Conservation (phyloP, 2,329 filamentous ascomycete genomes). For the Cercospora beticola region DNA sequence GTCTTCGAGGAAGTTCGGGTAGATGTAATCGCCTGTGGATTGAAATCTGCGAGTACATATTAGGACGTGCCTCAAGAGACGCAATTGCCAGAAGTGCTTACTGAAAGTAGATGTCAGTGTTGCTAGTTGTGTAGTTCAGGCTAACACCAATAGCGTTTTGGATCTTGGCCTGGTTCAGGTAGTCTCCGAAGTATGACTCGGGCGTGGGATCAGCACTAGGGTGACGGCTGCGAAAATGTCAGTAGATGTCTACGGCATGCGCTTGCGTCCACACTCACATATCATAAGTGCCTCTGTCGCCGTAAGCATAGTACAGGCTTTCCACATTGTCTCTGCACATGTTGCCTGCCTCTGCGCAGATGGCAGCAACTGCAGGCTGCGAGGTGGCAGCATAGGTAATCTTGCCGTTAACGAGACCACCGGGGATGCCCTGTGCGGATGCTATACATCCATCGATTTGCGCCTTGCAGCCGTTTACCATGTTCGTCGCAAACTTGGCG, state of each 20-base stretch:
- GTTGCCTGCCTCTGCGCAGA: slow-evolving; percentile 56
- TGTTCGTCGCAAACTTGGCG: slow-evolving; percentile 55
- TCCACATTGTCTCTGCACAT: slow-evolving; percentile 59
- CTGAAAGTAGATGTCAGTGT: slow-evolving; percentile 45
- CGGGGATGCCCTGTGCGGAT: slow-evolving; percentile 36
- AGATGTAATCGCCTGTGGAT: slow-evolving; percentile 58
- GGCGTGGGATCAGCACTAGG: slow-evolving; percentile 59
- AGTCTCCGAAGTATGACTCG: slow-evolving; percentile 50
- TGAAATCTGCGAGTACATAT: slow-evolving; percentile 38
- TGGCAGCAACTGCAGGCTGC: slow-evolving; percentile 47
- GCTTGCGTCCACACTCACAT: slow-evolving; percentile 34
- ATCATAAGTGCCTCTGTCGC: slow-evolving; percentile 60
- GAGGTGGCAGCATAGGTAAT: slow-evolving; percentile 43
- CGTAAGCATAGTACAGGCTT: slow-evolving; percentile 52
- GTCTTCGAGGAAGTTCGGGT: slow-evolving; percentile 57
- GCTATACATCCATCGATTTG: slow-evolving; percentile 55
- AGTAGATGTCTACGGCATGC: background rate
- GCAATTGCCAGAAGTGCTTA: background rate
- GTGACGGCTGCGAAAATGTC: slow-evolving; percentile 42
- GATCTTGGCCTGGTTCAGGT: slow-evolving; percentile 57
- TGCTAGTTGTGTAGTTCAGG: slow-evolving; percentile 56
- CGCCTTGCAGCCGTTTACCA: slow-evolving; percentile 50
- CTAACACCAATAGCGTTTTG: slow-evolving; percentile 59
- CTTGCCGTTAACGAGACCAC: slow-evolving; percentile 30
- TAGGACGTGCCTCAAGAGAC: background rate